phyloP scores from a whole-genome alignment of 805 yeast species.

The Myxozyma mucilagina region DNA sequence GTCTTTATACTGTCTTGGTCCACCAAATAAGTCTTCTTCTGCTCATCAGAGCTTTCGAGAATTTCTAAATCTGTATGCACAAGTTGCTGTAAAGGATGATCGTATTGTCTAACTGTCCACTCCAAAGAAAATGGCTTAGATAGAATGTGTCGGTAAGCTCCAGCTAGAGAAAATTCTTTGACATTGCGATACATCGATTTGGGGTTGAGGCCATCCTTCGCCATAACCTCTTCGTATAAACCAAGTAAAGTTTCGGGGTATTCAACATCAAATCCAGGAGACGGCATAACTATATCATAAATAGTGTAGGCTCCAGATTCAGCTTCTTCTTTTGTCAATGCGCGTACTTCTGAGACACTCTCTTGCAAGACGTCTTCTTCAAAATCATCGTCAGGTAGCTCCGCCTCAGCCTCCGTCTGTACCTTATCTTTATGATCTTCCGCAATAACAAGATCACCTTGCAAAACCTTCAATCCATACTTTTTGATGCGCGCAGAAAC shows the following conservation, averaged over 20 bases:
- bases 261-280: slow-evolving; percentile 90
- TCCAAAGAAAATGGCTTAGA: slow-evolving; percentile 65
- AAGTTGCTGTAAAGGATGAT: slow-evolving; percentile 64
- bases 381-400: slow-evolving; percentile 53
- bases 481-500: slow-evolving; percentile 73
- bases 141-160: slow-evolving; percentile 78
- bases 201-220: slow-evolving; percentile 78
- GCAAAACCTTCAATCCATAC: slow-evolving; percentile 68
- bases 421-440: slow-evolving; percentile 31
- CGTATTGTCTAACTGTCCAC: slow-evolving; percentile 62
- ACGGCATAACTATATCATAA: slow-evolving; percentile 87
- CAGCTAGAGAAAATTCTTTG: slow-evolving; percentile 87
- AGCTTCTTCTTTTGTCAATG: slow-evolving; percentile 73
- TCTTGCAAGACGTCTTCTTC: slow-evolving; percentile 70
- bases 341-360: slow-evolving; percentile 63
- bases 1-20: slow-evolving; percentile 5
- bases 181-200: slow-evolving; percentile 79
- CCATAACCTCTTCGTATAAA: slow-evolving; percentile 65
- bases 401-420: slow-evolving; percentile 33
- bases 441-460: slow-evolving; percentile 75
- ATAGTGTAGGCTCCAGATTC: slow-evolving; percentile 59
- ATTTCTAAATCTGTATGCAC: slow-evolving; percentile 77
- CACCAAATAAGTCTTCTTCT: slow-evolving; percentile 8
- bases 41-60: slow-evolving; percentile 40
- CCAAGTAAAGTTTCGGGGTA: slow-evolving; percentile 61